phyloP scores from a whole-genome alignment of 306 rosid genomes.

The Vigna mungo region DNA sequence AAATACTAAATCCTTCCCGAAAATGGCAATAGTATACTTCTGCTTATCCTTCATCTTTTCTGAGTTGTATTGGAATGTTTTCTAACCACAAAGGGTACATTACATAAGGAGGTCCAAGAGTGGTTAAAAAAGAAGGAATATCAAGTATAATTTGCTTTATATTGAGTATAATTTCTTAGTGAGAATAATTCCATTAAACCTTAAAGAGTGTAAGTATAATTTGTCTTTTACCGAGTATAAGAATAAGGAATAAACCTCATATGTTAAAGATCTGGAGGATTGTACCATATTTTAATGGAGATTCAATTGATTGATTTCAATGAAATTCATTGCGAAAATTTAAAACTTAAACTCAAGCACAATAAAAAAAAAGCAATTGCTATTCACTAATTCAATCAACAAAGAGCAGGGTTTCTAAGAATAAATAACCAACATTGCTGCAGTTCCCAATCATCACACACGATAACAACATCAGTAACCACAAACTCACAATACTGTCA shows the following conservation, averaged over 20 bases:
- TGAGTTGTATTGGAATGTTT: background rate
- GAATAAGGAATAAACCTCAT: background rate
- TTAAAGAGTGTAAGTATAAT: background rate
- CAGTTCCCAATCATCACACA: slow-evolving; percentile 3
- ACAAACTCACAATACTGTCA: background rate
- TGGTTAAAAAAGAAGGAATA: background rate
- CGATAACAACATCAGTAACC: background rate
- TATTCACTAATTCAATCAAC: slow-evolving; percentile 1
- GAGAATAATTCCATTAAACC: background rate
- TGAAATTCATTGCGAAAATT: background rate
- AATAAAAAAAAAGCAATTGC: background rate
- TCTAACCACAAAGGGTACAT: background rate
- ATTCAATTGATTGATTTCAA: background rate
- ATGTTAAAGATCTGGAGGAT: slow-evolving; percentile 12
- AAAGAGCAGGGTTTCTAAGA: background rate
- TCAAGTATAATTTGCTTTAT: background rate
- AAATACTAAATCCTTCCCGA: background rate
- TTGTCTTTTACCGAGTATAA: background rate
- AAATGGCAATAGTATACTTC: background rate
- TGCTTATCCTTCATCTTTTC: background rate
- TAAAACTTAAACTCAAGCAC: background rate
- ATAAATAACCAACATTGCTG: background rate
- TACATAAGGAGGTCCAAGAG: background rate
- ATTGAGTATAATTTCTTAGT: background rate
- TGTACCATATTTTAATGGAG: background rate